Percentiles rank a stretch among this genome's conserved stretches.
phyloP scores from a whole-genome alignment of 805 yeast species.

The Lachancea lanzarotensis region DNA sequence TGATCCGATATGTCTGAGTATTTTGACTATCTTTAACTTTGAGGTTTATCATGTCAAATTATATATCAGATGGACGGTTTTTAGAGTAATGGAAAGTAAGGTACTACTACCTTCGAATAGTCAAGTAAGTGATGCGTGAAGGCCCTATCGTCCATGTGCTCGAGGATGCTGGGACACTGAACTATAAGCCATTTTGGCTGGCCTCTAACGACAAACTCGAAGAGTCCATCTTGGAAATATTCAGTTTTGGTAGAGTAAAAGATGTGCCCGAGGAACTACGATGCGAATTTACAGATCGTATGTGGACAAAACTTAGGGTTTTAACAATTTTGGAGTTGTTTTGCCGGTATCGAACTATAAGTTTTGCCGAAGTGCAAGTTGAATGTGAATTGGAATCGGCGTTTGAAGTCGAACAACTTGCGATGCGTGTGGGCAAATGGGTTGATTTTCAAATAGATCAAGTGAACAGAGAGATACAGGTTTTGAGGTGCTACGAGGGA shows the following conservation, averaged over 20 bases:
- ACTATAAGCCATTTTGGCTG: slow-evolving; percentile 27
- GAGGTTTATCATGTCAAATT: background rate
- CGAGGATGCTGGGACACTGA: slow-evolving; percentile 18
- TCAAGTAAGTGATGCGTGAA: background rate
- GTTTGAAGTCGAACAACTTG: slow-evolving; percentile 17
- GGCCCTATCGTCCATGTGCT: slow-evolving; percentile 2
- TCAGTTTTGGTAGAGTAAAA: slow-evolving; percentile 23
- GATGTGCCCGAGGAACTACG: slow-evolving; percentile 10
- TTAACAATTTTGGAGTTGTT: slow-evolving; percentile 22
- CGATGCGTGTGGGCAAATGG: slow-evolving; percentile 14
- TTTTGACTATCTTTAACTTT: background rate
- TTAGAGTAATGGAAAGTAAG: too few relatives aligned
- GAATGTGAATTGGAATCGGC: slow-evolving; percentile 12
- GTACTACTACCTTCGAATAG: background rate
- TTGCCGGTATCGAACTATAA: slow-evolving; percentile 13
- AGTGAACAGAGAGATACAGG: slow-evolving; percentile 10
- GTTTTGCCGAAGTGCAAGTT: slow-evolving; percentile 12
- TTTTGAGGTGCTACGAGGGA: slow-evolving; percentile 15
- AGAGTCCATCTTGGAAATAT: slow-evolving; percentile 20
- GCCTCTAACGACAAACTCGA: slow-evolving; percentile 6
- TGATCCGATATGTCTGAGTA: background rate
- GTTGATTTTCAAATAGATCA: slow-evolving; percentile 21
- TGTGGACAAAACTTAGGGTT: slow-evolving; percentile 20
- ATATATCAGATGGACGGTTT: background rate
- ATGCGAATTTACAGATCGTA: slow-evolving; percentile 7